Evolutionary conservation across 176 grass and related monocot species (phyloP).

Genomic region (Secale cereale): DNA sequence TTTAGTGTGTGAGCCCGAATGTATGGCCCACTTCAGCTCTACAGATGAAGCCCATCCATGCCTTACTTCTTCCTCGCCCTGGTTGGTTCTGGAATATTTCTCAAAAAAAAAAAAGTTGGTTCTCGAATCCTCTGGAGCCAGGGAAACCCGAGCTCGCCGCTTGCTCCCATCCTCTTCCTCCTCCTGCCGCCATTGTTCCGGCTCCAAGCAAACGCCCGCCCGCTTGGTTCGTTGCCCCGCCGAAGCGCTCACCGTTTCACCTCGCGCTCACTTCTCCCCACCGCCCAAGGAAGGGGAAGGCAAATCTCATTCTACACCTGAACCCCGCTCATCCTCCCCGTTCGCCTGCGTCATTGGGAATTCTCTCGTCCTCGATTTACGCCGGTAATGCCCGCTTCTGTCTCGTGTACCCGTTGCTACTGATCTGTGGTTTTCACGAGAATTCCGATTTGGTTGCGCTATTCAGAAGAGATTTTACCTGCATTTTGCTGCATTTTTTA

Average conservation of each 20-base stretch:
- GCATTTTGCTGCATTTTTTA: neutral
- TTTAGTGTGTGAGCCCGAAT: no score
- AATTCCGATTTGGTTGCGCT: neutral
- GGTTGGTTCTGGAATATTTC: neutral
- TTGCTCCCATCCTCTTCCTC: neutral
- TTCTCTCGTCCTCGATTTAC: neutral
- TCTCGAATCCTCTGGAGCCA: conserved; percentile 19
- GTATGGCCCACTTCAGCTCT: no score
- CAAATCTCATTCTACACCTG: neutral
- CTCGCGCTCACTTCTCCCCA: conserved; percentile 17
- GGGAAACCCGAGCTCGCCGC: conserved; percentile 5
- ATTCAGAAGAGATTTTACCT: neutral
- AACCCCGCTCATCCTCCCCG: neutral
- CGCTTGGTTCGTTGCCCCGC: neutral
- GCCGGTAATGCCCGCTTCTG: neutral
- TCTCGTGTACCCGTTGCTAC: neutral
- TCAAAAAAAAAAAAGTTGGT: neutral
- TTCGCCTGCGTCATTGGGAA: neutral
- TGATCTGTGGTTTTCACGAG: neutral
- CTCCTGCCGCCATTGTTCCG: neutral
- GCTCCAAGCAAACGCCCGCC: neutral
- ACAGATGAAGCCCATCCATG: neutral
- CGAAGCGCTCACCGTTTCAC: conserved; percentile 10
- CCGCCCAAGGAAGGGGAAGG: conserved; percentile 10
- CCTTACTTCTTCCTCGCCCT: neutral